Evolutionary conservation across 2,329 filamentous ascomycete genomes (phyloP).

Genomic region (Neodidymelliopsis sp.): DNA sequence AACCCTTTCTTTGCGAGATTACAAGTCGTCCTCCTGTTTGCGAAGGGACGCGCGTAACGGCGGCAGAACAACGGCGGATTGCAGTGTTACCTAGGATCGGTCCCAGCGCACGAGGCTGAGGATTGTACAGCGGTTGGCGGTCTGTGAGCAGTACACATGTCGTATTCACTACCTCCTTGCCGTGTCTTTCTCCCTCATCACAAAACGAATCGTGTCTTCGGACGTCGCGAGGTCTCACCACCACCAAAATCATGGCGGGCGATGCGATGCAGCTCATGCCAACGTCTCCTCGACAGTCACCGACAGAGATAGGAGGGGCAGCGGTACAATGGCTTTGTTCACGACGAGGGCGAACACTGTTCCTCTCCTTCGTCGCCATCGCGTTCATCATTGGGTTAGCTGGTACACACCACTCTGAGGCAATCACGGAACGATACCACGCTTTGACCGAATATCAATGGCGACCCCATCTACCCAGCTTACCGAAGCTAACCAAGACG

Average conservation of each 20-base stretch:
- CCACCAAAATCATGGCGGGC: conserved; percentile 27
- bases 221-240: conserved; percentile 1
- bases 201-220: background rate
- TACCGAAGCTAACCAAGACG: conserved; percentile 34
- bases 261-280: conserved; percentile 34
- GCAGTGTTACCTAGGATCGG: background rate
- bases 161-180: background rate
- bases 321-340: conserved; percentile 40
- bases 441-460: conserved; percentile 41
- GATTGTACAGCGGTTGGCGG: background rate
- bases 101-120: conserved; percentile 1
- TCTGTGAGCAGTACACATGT: background rate
- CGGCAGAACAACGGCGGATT: conserved; percentile 10
- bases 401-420: conserved; percentile 22
- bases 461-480: conserved; percentile 34
- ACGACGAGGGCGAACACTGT: conserved; percentile 39
- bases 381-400: conserved; percentile 26
- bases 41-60: conserved; percentile 17
- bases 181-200: background rate
- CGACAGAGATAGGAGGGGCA: conserved; percentile 34
- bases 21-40: conserved; percentile 5
- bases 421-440: conserved; percentile 37
- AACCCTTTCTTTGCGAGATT: conserved; percentile 9
- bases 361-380: conserved; percentile 30
- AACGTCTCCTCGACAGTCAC: conserved; percentile 36